A percentile compares a stretch with the other conserved stretches of the same genome.
phyloP scores from a whole-genome alignment of 345 rosid species.

The Aurinia saxatilis region DNA sequence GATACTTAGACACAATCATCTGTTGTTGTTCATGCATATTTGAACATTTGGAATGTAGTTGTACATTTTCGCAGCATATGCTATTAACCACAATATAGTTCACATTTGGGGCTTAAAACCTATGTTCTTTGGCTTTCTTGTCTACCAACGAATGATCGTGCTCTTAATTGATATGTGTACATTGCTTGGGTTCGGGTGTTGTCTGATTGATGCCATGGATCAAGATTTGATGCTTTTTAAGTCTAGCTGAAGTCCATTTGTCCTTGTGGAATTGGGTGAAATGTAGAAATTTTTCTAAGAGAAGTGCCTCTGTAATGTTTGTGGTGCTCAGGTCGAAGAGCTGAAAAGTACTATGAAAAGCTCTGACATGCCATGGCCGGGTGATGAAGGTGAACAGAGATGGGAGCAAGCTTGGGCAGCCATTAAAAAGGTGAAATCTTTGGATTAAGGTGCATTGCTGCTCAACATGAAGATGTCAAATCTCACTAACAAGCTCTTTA shows the following conservation, averaged over 20 bases:
- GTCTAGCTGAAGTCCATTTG: neutral
- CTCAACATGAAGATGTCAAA: neutral
- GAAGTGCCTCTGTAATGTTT: conserved; percentile 5
- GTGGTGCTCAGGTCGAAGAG: conserved; percentile 65
- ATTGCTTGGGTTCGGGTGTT: neutral
- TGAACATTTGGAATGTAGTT: neutral
- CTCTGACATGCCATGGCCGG: conserved; percentile 99
- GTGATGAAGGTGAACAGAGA: conserved; percentile 82
- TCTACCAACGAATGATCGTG: neutral
- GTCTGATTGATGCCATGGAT: neutral
- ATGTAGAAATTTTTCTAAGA: neutral
- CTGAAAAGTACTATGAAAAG: conserved; percentile 67
- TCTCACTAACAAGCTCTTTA: conserved; percentile 4
- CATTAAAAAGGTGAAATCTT: conserved; percentile 68
- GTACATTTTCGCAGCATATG: neutral
- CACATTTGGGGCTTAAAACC: neutral
- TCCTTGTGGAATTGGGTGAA: neutral
- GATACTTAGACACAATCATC: conserved; percentile 8
- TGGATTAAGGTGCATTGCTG: neutral
- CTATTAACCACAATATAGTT: neutral
- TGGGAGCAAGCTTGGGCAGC: conserved; percentile 99
- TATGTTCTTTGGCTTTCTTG: neutral
- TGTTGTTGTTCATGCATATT: neutral
- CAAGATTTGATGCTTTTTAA: conserved; percentile 2
- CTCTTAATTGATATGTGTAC: neutral